These are phyloP conservation scores for Xylariomycetidae sp. DNA, from an alignment of 2,329 filamentous ascomycete genomes.

Conservation along the genomic window DNA sequence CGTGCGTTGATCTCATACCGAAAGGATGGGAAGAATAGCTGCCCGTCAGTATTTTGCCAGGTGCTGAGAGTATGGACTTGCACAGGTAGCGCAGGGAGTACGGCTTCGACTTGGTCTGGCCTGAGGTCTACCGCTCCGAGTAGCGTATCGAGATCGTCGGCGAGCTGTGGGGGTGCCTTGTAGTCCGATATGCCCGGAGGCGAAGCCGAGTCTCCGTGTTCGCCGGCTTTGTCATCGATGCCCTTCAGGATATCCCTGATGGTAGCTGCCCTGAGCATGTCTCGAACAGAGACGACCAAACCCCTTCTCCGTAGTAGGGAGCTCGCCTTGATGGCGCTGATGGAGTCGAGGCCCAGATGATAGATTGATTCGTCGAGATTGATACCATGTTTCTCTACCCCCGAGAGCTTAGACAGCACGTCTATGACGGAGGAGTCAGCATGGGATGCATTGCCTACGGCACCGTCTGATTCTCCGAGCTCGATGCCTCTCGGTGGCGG, in stretches of 20 bases:
- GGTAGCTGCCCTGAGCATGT: constrained; percentile 63
- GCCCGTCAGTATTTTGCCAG: constrained; percentile 65
- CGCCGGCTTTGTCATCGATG: constrained; percentile 47
- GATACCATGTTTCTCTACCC: constrained; percentile 54
- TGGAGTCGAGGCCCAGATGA: constrained; percentile 84
- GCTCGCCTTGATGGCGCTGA: constrained; percentile 81
- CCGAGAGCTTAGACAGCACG: constrained; percentile 55
- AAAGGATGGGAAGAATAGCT: constrained; percentile 72
- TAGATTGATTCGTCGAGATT: constrained; percentile 63
- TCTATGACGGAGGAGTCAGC: constrained; percentile 37
- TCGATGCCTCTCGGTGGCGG: neutral
- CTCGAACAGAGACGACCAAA: constrained; percentile 62
- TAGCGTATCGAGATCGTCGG: constrained; percentile 35
- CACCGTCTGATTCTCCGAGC: neutral
- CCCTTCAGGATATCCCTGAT: constrained; percentile 59
- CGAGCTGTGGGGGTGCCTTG: neutral
- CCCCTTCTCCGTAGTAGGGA: constrained; percentile 62
- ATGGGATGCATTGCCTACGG: constrained; percentile 28
- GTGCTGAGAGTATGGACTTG: constrained; percentile 76
- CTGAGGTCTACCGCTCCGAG: constrained; percentile 37
- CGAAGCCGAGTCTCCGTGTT: neutral
- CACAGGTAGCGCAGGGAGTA: constrained; percentile 69
- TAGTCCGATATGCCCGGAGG: neutral
- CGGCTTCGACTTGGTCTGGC: constrained; percentile 41
- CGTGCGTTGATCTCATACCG: constrained; percentile 46